These are phyloP conservation scores for Barnettozyma sucrosica DNA, from an alignment of 805 yeast species.

Conservation along the genomic window DNA sequence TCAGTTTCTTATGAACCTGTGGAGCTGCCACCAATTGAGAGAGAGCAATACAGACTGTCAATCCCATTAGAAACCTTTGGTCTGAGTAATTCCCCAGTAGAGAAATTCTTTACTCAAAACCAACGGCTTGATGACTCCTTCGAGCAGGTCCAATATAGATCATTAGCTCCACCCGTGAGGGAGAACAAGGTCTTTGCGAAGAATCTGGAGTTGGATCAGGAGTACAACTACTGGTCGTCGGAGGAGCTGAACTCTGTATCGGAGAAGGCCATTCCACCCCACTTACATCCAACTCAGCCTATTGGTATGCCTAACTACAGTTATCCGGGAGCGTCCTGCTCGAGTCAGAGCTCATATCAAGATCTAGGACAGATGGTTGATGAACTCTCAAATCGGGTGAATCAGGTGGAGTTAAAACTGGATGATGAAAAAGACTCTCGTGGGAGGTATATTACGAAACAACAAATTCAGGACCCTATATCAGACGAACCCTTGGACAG, in stretches of 20 bases:
- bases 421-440: constrained; percentile 7
- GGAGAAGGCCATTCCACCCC: neutral
- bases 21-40: constrained; percentile 22
- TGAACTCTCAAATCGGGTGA: constrained; percentile 25
- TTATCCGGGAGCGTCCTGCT: neutral
- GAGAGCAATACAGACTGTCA: constrained; percentile 23
- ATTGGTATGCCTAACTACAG: neutral
- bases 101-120: neutral
- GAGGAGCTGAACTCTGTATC: neutral
- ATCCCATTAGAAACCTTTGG: constrained; percentile 24
- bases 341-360: constrained; percentile 19
- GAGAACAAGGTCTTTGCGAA: neutral
- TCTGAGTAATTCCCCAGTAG: constrained; percentile 3
- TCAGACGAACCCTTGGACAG: neutral
- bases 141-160: constrained; percentile 7
- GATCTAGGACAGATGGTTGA: constrained; percentile 33
- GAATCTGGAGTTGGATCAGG: neutral
- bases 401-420: constrained; percentile 19
- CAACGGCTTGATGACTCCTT: neutral
- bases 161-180: constrained; percentile 13
- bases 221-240: constrained; percentile 17
- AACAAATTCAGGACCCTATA: neutral
- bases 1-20: constrained; percentile 18
- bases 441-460: neutral
- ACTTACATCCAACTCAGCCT: neutral